Conservation (phyloP, 805 yeast species). For the Lachancea thermotolerans region DNA sequence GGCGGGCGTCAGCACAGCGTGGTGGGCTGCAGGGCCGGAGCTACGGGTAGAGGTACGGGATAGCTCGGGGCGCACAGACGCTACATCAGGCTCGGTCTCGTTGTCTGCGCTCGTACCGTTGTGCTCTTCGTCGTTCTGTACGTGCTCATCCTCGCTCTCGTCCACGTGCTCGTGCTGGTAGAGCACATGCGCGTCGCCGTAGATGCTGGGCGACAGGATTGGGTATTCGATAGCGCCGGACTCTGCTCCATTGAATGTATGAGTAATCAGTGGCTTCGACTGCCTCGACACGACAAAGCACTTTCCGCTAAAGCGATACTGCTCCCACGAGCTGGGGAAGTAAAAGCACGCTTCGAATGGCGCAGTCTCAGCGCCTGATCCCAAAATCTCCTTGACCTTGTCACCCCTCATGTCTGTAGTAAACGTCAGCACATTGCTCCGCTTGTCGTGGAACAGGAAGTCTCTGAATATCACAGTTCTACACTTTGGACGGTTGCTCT, state of each 20-base stretch:
- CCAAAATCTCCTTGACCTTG: slow-evolving; percentile 48
- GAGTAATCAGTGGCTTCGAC: slow-evolving; percentile 7
- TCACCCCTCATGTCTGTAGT: slow-evolving; percentile 66
- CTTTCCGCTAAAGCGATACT: slow-evolving; percentile 65
- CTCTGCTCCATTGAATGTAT: slow-evolving; percentile 1
- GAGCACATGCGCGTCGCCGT: slow-evolving; percentile 17
- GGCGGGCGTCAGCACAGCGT: slow-evolving; percentile 8
- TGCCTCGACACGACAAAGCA: slow-evolving; percentile 41
- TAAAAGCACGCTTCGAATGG: slow-evolving; percentile 73
- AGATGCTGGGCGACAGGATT: slow-evolving; percentile 26
- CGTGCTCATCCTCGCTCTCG: slow-evolving; percentile 3
- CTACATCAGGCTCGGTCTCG: no score
- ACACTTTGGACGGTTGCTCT: slow-evolving; percentile 47
- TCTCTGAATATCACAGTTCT: slow-evolving; percentile 71
- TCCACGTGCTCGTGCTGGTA: slow-evolving; percentile 12
- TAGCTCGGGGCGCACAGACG: slow-evolving; percentile 1
- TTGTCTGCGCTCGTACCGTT: no score
- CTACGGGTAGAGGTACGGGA: slow-evolving; percentile 5
- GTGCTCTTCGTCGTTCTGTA: slow-evolving; percentile 2
- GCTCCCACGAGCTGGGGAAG: slow-evolving; percentile 54
- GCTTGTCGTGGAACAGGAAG: slow-evolving; percentile 62
- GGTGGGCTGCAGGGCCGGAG: slow-evolving; percentile 1
- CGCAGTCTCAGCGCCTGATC: slow-evolving; percentile 33
- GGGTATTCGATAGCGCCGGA: slow-evolving; percentile 20
- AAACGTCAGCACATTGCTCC: slow-evolving; percentile 60